These are phyloP conservation scores for Linderniella brevidens DNA, from an alignment of 257 asterid species.

Conservation along the genomic window DNA sequence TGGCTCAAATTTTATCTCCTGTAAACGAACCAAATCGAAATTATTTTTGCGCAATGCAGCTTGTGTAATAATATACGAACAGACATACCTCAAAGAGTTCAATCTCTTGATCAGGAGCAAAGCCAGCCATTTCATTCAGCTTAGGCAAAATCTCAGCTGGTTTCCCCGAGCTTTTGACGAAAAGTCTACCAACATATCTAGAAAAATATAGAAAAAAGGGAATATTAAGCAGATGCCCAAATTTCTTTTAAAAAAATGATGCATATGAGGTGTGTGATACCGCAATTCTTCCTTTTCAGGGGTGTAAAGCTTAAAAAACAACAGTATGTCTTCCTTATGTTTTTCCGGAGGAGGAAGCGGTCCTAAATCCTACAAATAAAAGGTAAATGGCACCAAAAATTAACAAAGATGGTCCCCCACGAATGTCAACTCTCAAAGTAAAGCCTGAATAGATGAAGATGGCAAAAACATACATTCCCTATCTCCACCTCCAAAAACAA, in stretches of 20 bases:
- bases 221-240: not conserved
- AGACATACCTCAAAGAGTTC: slow-evolving; percentile 72
- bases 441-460: slow-evolving; percentile 3
- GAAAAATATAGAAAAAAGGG: slow-evolving; percentile 8
- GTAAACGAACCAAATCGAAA: slow-evolving; percentile 4
- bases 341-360: slow-evolving; percentile 69
- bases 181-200: slow-evolving; percentile 78
- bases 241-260: not conserved
- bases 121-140: slow-evolving; percentile 84
- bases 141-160: slow-evolving; percentile 56
- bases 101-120: slow-evolving; percentile 74
- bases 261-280: slow-evolving; percentile 26
- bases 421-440: not conserved
- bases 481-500: slow-evolving; percentile 68
- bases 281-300: slow-evolving; percentile 87
- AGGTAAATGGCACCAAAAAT: slow-evolving; percentile 8
- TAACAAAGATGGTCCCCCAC: too few relatives aligned
- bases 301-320: slow-evolving; percentile 80
- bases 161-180: slow-evolving; percentile 59
- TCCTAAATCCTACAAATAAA: slow-evolving; percentile 34
- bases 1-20: slow-evolving; percentile 96
- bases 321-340: slow-evolving; percentile 73
- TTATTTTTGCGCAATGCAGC: too few relatives aligned
- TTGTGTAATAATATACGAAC: not conserved
- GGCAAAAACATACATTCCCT: slow-evolving; percentile 45